These are phyloP conservation scores for Pseudocercospora musae DNA, from an alignment of 2,329 filamentous ascomycete genomes.

Conservation along the genomic window DNA sequence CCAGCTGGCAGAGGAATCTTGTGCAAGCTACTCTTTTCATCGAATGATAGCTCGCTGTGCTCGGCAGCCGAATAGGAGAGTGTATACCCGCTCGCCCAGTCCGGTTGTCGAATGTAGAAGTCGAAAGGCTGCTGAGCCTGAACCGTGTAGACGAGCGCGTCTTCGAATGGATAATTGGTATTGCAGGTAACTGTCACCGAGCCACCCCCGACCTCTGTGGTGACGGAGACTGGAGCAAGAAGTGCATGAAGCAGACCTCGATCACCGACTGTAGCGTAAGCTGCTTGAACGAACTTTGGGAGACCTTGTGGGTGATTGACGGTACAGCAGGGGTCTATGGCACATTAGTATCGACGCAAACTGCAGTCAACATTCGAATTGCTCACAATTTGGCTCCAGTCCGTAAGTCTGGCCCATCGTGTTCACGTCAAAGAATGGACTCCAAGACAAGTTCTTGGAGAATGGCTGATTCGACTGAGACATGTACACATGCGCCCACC, in stretches of 20 bases:
- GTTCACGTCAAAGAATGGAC: conserved; percentile 52
- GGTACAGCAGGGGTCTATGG: conserved; percentile 51
- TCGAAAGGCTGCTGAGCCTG: conserved; percentile 37
- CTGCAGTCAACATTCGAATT: background rate
- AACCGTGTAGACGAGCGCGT: conserved; percentile 42
- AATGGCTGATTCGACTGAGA: conserved; percentile 53
- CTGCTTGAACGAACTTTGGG: conserved; percentile 53
- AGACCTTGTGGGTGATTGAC: conserved; percentile 58
- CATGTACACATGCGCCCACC: conserved; percentile 58
- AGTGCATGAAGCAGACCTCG: conserved; percentile 51
- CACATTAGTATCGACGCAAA: background rate
- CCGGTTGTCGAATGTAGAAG: conserved; percentile 48
- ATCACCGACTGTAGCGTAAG: conserved; percentile 44
- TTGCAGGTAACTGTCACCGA: conserved; percentile 45
- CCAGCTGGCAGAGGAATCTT: conserved; percentile 37
- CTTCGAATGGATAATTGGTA: conserved; percentile 51
- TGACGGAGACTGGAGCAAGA: conserved; percentile 46
- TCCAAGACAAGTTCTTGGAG: conserved; percentile 41
- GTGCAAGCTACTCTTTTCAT: conserved; percentile 39
- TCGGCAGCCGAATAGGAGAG: background rate
- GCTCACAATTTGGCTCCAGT: conserved; percentile 47
- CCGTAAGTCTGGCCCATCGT: conserved; percentile 48
- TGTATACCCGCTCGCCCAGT: conserved; percentile 33
- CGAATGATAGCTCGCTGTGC: conserved; percentile 20
- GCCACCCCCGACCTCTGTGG: conserved; percentile 39